Conservation (phyloP, 495 filamentous ascomycete genomes). For the Aspergillus kassunensis region DNA sequence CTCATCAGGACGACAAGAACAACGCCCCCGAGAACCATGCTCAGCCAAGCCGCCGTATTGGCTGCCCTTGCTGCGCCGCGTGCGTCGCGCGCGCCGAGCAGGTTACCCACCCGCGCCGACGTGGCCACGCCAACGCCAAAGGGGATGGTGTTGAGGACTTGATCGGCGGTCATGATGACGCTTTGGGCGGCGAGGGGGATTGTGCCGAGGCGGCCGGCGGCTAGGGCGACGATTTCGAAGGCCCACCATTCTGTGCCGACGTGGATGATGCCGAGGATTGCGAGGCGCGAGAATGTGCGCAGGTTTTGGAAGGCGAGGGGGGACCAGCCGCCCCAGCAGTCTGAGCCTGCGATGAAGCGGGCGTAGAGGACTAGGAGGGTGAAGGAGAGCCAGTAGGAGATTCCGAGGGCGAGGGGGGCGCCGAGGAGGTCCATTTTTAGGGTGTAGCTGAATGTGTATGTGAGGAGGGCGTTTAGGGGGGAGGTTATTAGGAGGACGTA, state of each 20-base stretch:
- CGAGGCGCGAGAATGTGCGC: slow-evolving; percentile 70
- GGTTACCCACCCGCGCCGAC: slow-evolving; percentile 74
- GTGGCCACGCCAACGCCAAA: slow-evolving; percentile 88
- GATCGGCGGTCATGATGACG: slow-evolving; percentile 93
- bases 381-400: slow-evolving; percentile 87
- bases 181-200: slow-evolving; percentile 81
- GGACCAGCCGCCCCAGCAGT: slow-evolving; percentile 83
- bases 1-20: slow-evolving; percentile 72
- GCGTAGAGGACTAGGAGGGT: slow-evolving; percentile 71
- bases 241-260: slow-evolving; percentile 97
- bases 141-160: slow-evolving; percentile 88
- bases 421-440: slow-evolving; percentile 69
- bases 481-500: slow-evolving; percentile 84
- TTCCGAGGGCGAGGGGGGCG: slow-evolving; percentile 76
- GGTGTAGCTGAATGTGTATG: slow-evolving; percentile 75
- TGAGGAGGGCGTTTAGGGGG: slow-evolving; percentile 70
- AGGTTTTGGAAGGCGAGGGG: slow-evolving; percentile 60
- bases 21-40: slow-evolving; percentile 60
- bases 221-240: slow-evolving; percentile 91
- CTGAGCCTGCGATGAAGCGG: slow-evolving; percentile 64
- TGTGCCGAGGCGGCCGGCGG: slow-evolving; percentile 77
- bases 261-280: slow-evolving; percentile 76
- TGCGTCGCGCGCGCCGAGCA: slow-evolving; percentile 68
- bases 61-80: slow-evolving; percentile 68
- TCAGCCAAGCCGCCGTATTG: slow-evolving; percentile 73